Conservation (phyloP, 305 asterid species). For the Fraxinus latifolia region DNA sequence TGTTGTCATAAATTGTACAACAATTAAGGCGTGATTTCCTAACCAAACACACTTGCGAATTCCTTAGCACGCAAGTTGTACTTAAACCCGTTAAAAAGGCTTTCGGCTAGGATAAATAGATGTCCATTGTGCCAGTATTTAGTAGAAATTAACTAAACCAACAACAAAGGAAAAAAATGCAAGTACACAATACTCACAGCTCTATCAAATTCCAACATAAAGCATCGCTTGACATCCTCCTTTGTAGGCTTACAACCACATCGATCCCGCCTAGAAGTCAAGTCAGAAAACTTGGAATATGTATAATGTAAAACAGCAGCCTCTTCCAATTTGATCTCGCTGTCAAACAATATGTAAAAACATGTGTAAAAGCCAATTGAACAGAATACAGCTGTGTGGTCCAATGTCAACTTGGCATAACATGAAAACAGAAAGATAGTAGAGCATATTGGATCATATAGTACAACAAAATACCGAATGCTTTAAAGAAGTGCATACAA, state of each 20-base stretch:
- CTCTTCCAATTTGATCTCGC: conserved; percentile 81
- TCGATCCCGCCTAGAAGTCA: conserved; percentile 93
- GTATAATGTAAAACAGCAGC: conserved; percentile 94
- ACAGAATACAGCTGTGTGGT: conserved; percentile 14
- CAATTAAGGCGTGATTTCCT: background rate
- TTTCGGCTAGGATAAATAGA: background rate
- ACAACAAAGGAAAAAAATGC: background rate
- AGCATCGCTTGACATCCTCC: conserved; percentile 88
- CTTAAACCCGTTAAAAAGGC: background rate
- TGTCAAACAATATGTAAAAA: conserved; percentile 33
- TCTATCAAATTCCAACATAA: conserved; percentile 94
- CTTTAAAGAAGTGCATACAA: background rate
- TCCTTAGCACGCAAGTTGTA: background rate
- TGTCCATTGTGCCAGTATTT: background rate
- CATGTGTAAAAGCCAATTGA: conserved; percentile 15
- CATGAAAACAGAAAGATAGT: background rate
- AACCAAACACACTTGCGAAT: background rate
- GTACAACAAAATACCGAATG: background rate
- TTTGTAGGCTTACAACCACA: conserved; percentile 96
- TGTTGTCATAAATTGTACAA: background rate
- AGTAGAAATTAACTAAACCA: conserved; percentile 17
- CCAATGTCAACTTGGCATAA: conserved; percentile 2
- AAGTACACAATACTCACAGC: conserved; percentile 50
- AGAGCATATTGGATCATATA: background rate
- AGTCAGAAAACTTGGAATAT: conserved; percentile 78